Evolutionary conservation across 2,329 filamentous ascomycete species (phyloP).

Genomic region (Colletotrichum neosansevieriae): DNA sequence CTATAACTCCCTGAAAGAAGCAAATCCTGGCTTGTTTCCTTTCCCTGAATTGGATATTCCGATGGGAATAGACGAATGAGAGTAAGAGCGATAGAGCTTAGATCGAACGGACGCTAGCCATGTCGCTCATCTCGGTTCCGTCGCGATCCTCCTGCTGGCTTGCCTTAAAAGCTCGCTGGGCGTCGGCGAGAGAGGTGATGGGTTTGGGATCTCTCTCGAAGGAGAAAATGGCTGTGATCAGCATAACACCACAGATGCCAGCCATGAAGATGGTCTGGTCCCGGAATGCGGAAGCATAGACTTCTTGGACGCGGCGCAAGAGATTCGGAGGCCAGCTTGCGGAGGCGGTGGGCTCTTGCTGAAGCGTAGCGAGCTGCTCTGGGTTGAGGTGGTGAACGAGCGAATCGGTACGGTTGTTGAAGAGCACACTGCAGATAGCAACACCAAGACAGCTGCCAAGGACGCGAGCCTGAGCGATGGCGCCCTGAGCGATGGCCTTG

Average conservation of each 20-base stretch:
- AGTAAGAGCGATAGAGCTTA: neutral
- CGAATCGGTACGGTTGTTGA: conserved; percentile 60
- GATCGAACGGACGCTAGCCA: conserved; percentile 32
- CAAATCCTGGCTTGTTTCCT: conserved; percentile 10
- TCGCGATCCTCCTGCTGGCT: conserved; percentile 18
- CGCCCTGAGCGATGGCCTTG: conserved; percentile 69
- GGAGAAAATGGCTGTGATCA: conserved; percentile 58
- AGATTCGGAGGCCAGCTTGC: conserved; percentile 50
- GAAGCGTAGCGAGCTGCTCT: conserved; percentile 55
- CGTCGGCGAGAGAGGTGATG: conserved; percentile 42
- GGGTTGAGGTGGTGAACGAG: conserved; percentile 52
- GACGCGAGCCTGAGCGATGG: conserved; percentile 70
- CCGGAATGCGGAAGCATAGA: conserved; percentile 61
- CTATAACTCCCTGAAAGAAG: conserved; percentile 23
- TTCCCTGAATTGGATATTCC: conserved; percentile 15
- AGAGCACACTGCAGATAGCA: conserved; percentile 69
- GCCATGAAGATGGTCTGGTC: conserved; percentile 61
- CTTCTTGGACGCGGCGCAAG: conserved; percentile 51
- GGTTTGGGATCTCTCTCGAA: conserved; percentile 57
- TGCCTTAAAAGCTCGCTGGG: conserved; percentile 32
- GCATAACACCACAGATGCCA: conserved; percentile 56
- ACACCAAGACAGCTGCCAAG: conserved; percentile 71
- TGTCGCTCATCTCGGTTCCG: conserved; percentile 34
- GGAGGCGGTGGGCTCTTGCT: conserved; percentile 57
- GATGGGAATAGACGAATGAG: neutral